Base-by-base conservation (phyloP, 257 asterid species). In the Coffea eugenioides region DNA sequence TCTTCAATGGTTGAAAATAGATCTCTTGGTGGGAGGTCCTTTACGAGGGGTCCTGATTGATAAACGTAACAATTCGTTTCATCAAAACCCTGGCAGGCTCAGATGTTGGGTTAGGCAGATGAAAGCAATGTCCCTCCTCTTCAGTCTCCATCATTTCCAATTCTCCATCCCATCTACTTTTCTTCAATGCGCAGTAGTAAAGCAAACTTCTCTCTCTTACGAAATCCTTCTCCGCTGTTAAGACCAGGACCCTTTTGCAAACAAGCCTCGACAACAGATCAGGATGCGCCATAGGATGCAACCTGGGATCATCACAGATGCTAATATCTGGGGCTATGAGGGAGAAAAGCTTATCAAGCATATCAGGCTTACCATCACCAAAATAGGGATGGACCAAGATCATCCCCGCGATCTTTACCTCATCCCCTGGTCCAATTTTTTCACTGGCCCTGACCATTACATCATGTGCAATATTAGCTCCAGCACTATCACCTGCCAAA, bases 401-500 rank as follows among this genome's bases (percentile, higher is more conserved):
- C 83, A 92, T 82, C 46, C 90, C 95, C 25, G 83, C 59, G 0
- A 89, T 61, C 31, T 61, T 21, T 7, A 8, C 67, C 0, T 4
- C 12, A 8, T 59, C 31, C 0, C 31, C 12, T 23, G 23, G 66
- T 59, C 31, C 10, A 59, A 4, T 21, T 59, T 7, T 21, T 59
- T 20, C 66, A 6, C 66, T 59, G 23, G 27, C 31, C 31, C 31
- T 20, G 3, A 59, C 66, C 66, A 59, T 59, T 20, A 59, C 66
- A 1, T 62, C 69, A 10, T 9, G 86, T 6, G 90, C 90, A 3
- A 93, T 88, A n/a, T 74, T 90, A 0, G 88, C 96, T 1, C 98
- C 97, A 2, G 97, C 96, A 78, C 97, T 93, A 80, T 93, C 97
- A 18, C 98, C 98, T 0, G 92, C 95, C 2, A 93, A 0, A 10